phyloP scores from a whole-genome alignment of 2,329 filamentous ascomycete genomes.

The Triangularia verruculosa region DNA sequence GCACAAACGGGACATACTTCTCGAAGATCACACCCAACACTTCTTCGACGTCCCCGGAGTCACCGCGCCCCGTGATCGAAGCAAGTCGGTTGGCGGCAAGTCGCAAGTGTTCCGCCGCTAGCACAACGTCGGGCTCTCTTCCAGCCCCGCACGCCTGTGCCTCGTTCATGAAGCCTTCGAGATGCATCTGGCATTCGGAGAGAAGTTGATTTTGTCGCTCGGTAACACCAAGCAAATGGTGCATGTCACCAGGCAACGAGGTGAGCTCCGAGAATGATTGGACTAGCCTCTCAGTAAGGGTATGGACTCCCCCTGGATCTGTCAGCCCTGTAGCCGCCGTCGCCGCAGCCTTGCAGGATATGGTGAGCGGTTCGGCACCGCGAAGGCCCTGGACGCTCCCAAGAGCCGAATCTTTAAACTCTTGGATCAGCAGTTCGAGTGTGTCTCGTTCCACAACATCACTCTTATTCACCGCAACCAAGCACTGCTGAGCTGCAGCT shows the following conservation, averaged over 20 bases:
- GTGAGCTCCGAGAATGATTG: slow-evolving; percentile 69
- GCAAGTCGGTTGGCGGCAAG: slow-evolving; percentile 77
- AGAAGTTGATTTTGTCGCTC: slow-evolving; percentile 85
- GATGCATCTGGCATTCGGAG: slow-evolving; percentile 65
- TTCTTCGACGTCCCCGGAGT: slow-evolving; percentile 87
- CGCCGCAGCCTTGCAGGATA: slow-evolving; percentile 69
- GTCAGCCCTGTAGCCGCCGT: slow-evolving; percentile 22
- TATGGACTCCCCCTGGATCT: slow-evolving; percentile 65
- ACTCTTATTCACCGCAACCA: slow-evolving; percentile 63
- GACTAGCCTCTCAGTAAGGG: slow-evolving; percentile 66
- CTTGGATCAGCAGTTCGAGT: slow-evolving; percentile 38
- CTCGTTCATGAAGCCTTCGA: slow-evolving; percentile 69
- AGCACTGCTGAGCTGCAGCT: slow-evolving; percentile 43
- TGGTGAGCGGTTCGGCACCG: slow-evolving; percentile 46
- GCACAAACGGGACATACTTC: slow-evolving; percentile 61
- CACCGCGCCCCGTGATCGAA: slow-evolving; percentile 81
- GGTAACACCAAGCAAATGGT: slow-evolving; percentile 85
- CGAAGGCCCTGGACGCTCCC: slow-evolving; percentile 41
- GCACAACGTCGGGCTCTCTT: slow-evolving; percentile 72
- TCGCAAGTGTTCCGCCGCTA: slow-evolving; percentile 85
- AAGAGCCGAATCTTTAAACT: slow-evolving; percentile 36
- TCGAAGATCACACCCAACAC: slow-evolving; percentile 96
- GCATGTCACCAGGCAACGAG: slow-evolving; percentile 64
- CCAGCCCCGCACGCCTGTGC: slow-evolving; percentile 37
- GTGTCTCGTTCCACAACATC: slow-evolving; percentile 44